phyloP scores from a whole-genome alignment of 2,329 filamentous ascomycete species.

The Mycocentrospora acerina region DNA sequence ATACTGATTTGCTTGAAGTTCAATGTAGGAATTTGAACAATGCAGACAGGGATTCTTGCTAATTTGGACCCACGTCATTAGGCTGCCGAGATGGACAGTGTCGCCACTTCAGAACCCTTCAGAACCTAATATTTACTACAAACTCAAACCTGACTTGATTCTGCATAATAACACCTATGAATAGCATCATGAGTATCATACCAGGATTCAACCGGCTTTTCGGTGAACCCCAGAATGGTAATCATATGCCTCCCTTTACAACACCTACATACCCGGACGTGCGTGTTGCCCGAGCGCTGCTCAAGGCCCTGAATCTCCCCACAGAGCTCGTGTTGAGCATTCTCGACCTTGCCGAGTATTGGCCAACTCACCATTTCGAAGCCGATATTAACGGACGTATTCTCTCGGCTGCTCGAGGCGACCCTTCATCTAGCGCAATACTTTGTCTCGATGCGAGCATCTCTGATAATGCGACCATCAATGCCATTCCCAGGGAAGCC shows the following conservation, averaged over 20 bases:
- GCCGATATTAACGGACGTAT: neutral
- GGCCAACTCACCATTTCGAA: conserved; percentile 13
- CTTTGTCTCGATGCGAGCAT: conserved; percentile 19
- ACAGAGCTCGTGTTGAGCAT: conserved; percentile 34
- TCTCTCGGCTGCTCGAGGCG: conserved; percentile 4
- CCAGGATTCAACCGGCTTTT: conserved; percentile 5
- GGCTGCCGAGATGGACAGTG: too few species aligned
- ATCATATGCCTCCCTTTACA: conserved; percentile 1
- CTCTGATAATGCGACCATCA: conserved; percentile 9
- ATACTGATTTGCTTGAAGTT: too few species aligned
- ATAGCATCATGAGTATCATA: too few species aligned
- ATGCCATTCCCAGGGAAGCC: conserved; percentile 3
- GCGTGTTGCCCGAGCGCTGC: conserved; percentile 20
- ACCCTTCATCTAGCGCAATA: conserved; percentile 9
- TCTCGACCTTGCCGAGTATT: conserved; percentile 30
- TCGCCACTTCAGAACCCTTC: too few species aligned
- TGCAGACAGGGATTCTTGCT: too few species aligned
- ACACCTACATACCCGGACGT: conserved; percentile 26
- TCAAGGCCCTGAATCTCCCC: conserved; percentile 25
- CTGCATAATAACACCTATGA: neutral
- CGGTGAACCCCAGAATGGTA: neutral
- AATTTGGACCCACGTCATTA: too few species aligned
- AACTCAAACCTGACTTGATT: too few species aligned
- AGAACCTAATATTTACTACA: too few species aligned
- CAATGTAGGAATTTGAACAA: too few species aligned